Percentiles rank a stretch among this genome's conserved stretches.
Evolutionary conservation across 331 rosid genomes (phyloP).

Genomic region (Phaseolus coccineus): DNA sequence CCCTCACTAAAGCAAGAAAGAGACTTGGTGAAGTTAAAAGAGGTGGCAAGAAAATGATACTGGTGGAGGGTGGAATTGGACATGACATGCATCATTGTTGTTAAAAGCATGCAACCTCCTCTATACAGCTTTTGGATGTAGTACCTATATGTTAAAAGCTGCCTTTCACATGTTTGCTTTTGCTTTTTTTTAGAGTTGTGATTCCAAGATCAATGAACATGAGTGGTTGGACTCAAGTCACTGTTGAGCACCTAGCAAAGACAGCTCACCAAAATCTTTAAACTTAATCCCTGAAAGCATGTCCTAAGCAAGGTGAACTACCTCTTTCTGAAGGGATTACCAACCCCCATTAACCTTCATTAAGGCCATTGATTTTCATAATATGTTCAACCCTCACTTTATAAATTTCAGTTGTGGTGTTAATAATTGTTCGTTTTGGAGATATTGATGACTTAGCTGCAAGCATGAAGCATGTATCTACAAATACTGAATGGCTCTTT

Average conservation of each 20-base stretch:
- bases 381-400: constrained; percentile 3
- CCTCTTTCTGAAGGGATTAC: constrained; percentile 37
- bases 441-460: constrained; percentile 29
- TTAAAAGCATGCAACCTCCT: constrained; percentile 55
- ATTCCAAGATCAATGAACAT: constrained; percentile 46
- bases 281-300: constrained; percentile 35
- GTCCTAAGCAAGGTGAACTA: constrained; percentile 46
- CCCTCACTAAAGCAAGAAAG: constrained; percentile 54
- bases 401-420: constrained; percentile 1
- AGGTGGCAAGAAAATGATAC: constrained; percentile 53
- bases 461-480: background rate
- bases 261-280: constrained; percentile 57
- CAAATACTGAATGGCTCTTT: no score
- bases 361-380: constrained; percentile 33
- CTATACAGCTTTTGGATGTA: constrained; percentile 57
- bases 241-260: constrained; percentile 36
- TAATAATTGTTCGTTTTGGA: background rate
- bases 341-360: constrained; percentile 34
- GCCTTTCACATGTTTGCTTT: constrained; percentile 67
- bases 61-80: constrained; percentile 46
- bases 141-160: constrained; percentile 62
- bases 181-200: constrained; percentile 52
- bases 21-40: constrained; percentile 48
- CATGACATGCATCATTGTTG: constrained; percentile 61
- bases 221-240: constrained; percentile 42